Conservation (phyloP, 2,329 filamentous ascomycete species). For the Dissoconium aciculare region DNA sequence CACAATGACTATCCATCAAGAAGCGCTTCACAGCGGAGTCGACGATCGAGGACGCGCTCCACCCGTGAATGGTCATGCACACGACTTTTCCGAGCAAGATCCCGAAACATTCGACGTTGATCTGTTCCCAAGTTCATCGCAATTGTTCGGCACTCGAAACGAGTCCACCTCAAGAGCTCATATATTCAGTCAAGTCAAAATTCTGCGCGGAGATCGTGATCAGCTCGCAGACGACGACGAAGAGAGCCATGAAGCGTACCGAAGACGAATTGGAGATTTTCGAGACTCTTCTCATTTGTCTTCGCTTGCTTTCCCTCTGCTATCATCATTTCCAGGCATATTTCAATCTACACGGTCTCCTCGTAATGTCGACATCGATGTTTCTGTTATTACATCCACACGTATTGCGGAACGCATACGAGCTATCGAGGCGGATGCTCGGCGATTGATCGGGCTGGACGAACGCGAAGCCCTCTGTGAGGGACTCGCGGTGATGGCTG, state of each 20-base stretch:
- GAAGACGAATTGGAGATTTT: slow-evolving; percentile 20
- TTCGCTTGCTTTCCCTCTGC: slow-evolving; percentile 53
- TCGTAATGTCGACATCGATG: slow-evolving; percentile 32
- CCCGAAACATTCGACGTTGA: slow-evolving; percentile 15
- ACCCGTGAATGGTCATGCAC: slow-evolving; percentile 19
- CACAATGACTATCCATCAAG: slow-evolving; percentile 45
- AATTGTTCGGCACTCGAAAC: background rate
- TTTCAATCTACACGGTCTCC: slow-evolving; percentile 36
- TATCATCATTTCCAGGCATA: slow-evolving; percentile 72
- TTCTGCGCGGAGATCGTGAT: slow-evolving; percentile 27
- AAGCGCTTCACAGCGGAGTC: slow-evolving; percentile 16
- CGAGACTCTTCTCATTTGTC: slow-evolving; percentile 26
- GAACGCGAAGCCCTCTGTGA: slow-evolving; percentile 76
- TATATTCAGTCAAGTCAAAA: slow-evolving; percentile 28
- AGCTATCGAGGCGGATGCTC: slow-evolving; percentile 36
- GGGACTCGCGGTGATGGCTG: slow-evolving; percentile 64
- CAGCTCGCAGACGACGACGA: slow-evolving; percentile 18
- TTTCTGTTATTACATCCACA: slow-evolving; percentile 57
- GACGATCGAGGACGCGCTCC: slow-evolving; percentile 20
- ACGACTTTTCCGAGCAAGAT: slow-evolving; percentile 9
- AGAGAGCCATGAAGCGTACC: slow-evolving; percentile 22
- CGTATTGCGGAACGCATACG: slow-evolving; percentile 56
- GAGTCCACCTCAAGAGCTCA: slow-evolving; percentile 16
- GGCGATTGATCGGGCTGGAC: slow-evolving; percentile 51
- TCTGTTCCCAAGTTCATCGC: slow-evolving; percentile 15